These are phyloP conservation scores for Cenococcum geophilum DNA, from an alignment of 495 filamentous ascomycete genomes.

Conservation along the genomic window DNA sequence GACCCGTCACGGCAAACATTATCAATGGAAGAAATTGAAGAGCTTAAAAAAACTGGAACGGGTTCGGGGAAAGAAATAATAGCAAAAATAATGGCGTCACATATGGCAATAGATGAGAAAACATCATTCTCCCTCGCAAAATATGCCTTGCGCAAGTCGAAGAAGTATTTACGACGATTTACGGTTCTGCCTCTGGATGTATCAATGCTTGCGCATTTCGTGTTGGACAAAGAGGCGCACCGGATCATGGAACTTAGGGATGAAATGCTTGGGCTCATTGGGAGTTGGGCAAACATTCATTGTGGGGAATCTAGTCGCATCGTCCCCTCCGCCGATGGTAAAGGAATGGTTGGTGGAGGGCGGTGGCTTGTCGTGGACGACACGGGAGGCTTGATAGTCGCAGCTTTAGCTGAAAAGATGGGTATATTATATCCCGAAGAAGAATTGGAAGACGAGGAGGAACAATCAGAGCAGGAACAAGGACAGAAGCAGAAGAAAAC, in stretches of 20 bases:
- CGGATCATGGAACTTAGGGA: slow-evolving; percentile 86
- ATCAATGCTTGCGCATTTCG: slow-evolving; percentile 58
- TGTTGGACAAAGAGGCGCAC: slow-evolving; percentile 67
- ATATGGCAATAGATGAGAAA: slow-evolving; percentile 85
- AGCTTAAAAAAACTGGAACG: slow-evolving; percentile 70
- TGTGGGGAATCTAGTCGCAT: slow-evolving; percentile 39
- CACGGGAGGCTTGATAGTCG: slow-evolving; percentile 76
- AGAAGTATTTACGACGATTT: slow-evolving; percentile 85
- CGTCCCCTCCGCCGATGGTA: slow-evolving; percentile 27
- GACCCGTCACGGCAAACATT: slow-evolving; percentile 75
- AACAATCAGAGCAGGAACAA: slow-evolving; percentile 26
- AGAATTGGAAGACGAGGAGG: slow-evolving; percentile 17
- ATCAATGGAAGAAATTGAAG: slow-evolving; percentile 82
- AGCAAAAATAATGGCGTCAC: slow-evolving; percentile 74
- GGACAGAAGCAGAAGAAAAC: neutral
- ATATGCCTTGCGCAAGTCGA: slow-evolving; percentile 87
- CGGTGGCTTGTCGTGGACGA: slow-evolving; percentile 89
- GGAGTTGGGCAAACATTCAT: slow-evolving; percentile 60
- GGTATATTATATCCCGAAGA: slow-evolving; percentile 63
- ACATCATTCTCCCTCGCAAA: slow-evolving; percentile 89
- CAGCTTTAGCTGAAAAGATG: slow-evolving; percentile 87
- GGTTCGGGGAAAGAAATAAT: slow-evolving; percentile 83
- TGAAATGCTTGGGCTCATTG: slow-evolving; percentile 71
- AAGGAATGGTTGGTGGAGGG: slow-evolving; percentile 50
- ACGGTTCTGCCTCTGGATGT: slow-evolving; percentile 79